These are phyloP conservation scores for Microsporum canis DNA, from an alignment of 2,329 filamentous ascomycete species.

Conservation along the genomic window DNA sequence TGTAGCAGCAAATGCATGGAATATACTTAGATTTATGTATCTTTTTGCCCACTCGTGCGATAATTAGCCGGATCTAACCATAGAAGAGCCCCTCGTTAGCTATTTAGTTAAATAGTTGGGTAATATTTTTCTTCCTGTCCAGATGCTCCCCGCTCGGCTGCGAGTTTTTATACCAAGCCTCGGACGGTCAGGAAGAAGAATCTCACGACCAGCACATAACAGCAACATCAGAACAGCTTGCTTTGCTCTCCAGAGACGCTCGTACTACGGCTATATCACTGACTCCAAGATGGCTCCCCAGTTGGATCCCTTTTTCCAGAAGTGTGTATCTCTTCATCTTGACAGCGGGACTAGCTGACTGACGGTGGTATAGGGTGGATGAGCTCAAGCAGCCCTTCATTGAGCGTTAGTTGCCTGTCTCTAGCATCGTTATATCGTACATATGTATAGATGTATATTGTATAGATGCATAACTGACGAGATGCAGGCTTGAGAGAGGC, in stretches of 20 bases:
- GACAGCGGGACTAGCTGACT: background rate
- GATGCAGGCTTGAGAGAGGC: conserved; percentile 58
- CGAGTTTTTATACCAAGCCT: background rate
- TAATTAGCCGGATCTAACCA: conserved; percentile 6
- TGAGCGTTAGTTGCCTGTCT: conserved; percentile 47
- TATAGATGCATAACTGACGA: background rate
- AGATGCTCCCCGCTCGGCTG: conserved; percentile 15
- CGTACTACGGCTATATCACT: conserved; percentile 36
- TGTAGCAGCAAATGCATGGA: too few relatives aligned
- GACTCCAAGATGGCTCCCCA: conserved; percentile 70
- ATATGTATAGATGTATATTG: background rate
- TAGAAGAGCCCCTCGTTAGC: background rate
- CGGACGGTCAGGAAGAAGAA: background rate
- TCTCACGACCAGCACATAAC: background rate
- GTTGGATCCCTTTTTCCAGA: conserved; percentile 83
- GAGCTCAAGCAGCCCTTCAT: conserved; percentile 69
- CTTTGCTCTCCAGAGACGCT: conserved; percentile 15
- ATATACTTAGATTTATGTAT: background rate
- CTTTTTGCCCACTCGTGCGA: background rate
- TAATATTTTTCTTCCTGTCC: background rate
- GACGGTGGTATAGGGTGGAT: conserved; percentile 48
- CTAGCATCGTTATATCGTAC: background rate
- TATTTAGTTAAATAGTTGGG: background rate
- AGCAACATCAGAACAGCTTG: too few relatives aligned
- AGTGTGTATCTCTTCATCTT: conserved; percentile 37